Conservation (phyloP, 345 rosid genomes). For the Boechera divaricarpa region DNA sequence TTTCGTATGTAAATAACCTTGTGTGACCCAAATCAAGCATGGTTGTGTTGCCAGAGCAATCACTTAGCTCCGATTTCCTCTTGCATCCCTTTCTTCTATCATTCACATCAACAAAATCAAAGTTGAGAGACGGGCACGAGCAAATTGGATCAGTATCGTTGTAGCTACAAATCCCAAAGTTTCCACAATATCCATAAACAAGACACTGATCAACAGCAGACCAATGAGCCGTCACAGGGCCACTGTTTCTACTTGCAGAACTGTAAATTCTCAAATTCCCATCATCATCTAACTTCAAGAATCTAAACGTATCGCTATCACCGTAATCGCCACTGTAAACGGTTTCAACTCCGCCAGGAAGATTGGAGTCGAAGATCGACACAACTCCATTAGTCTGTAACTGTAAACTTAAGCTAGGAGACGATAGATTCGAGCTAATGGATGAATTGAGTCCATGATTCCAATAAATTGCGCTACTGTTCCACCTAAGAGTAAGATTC, state of each 20-base stretch:
- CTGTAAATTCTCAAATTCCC: conserved; percentile 74
- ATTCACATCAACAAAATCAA: conserved; percentile 53
- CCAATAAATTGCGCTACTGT: conserved; percentile 53
- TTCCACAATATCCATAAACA: conserved; percentile 67
- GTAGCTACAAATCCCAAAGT: conserved; percentile 66
- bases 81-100: conserved; percentile 64
- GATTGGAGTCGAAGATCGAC: conserved; percentile 42
- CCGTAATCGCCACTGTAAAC: conserved; percentile 64
- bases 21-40: conserved; percentile 60
- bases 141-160: conserved; percentile 53
- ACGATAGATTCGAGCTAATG: conserved; percentile 47
- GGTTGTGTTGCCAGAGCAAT: conserved; percentile 51
- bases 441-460: conserved; percentile 65
- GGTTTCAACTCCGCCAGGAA: conserved; percentile 32
- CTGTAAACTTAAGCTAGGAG: conserved; percentile 53
- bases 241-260: conserved; percentile 35
- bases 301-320: conserved; percentile 58
- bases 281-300: conserved; percentile 57
- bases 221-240: conserved; percentile 49
- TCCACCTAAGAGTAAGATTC: conserved; percentile 67
- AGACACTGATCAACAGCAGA: conserved; percentile 63
- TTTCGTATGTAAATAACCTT: conserved; percentile 47
- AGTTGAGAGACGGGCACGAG: conserved; percentile 67
- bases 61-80: conserved; percentile 55
- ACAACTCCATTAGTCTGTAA: conserved; percentile 57